Evolutionary conservation across 768 basidiomycete genomes (phyloP).

Genomic region (Mycena haematopus): DNA sequence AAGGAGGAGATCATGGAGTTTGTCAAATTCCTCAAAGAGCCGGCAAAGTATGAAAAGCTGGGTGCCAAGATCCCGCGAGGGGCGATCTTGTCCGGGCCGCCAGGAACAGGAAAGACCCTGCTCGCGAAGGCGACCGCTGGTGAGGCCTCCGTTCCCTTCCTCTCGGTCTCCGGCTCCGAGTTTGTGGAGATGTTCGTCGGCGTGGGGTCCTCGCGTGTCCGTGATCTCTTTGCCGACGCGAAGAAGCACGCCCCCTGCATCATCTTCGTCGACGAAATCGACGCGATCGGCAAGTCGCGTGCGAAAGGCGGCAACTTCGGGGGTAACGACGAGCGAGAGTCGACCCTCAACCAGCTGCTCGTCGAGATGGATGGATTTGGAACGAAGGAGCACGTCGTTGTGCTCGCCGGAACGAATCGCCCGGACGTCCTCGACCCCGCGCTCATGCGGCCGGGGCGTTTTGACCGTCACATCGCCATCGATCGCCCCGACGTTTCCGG

Average conservation of each 20-base stretch:
- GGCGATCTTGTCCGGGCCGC: slow-evolving; percentile 93
- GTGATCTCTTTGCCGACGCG: slow-evolving; percentile 96
- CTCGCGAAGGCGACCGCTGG: slow-evolving; percentile 98
- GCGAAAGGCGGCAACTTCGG: slow-evolving; percentile 76
- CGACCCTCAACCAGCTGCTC: slow-evolving; percentile 94
- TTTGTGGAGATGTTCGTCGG: slow-evolving; percentile 99
- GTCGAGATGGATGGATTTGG: slow-evolving; percentile 99
- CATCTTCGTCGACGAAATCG: slow-evolving; percentile 99
- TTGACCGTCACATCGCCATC: slow-evolving; percentile 95
- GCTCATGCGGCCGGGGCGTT: slow-evolving; percentile 95
- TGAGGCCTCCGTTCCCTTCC: slow-evolving; percentile 96
- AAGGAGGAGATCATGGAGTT: slow-evolving; percentile 99
- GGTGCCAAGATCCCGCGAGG: slow-evolving; percentile 98
- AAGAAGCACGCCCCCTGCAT: slow-evolving; percentile 98
- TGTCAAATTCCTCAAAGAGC: slow-evolving; percentile 98
- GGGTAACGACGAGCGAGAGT: slow-evolving; percentile 97
- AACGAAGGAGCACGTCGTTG: slow-evolving; percentile 95
- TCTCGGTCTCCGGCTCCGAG: slow-evolving; percentile 98
- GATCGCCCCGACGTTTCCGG: slow-evolving; percentile 95
- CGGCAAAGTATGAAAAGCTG: slow-evolving; percentile 90
- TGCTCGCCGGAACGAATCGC: slow-evolving; percentile 95
- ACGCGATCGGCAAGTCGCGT: slow-evolving; percentile 96
- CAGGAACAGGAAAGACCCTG: slow-evolving; percentile 97
- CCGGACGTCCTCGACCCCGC: slow-evolving; percentile 96
- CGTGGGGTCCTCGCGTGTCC: slow-evolving; percentile 95